phyloP scores from a whole-genome alignment of 768 basidiomycete species.

The Lactarius trivialis region DNA sequence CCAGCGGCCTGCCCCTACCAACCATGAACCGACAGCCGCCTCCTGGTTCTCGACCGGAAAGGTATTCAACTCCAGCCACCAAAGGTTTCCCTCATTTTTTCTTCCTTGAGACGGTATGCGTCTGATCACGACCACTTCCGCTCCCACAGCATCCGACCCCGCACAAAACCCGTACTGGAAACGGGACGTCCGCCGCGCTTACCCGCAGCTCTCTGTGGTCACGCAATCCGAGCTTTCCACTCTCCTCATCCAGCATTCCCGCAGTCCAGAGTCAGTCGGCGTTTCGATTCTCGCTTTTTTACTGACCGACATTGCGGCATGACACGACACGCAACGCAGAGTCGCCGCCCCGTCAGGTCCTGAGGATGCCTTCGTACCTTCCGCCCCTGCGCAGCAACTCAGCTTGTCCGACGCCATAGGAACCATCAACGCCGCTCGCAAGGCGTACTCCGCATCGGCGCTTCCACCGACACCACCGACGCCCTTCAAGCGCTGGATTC shows the following conservation, averaged over 20 bases:
- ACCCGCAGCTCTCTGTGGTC: slow-evolving; percentile 86
- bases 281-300: slow-evolving; percentile 13
- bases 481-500: slow-evolving; percentile 66
- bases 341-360: slow-evolving; percentile 46
- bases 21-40: slow-evolving; percentile 72
- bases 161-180: slow-evolving; percentile 95
- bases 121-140: slow-evolving; percentile 18
- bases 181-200: slow-evolving; percentile 86
- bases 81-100: slow-evolving; percentile 48
- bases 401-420: slow-evolving; percentile 71
- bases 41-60: slow-evolving; percentile 83
- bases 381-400: slow-evolving; percentile 37
- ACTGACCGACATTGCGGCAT: neutral
- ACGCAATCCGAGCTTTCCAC: slow-evolving; percentile 78
- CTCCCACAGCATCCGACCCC: slow-evolving; percentile 64
- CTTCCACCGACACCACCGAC: slow-evolving; percentile 72
- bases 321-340: slow-evolving; percentile 32
- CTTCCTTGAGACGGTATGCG: neutral
- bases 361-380: slow-evolving; percentile 40
- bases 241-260: slow-evolving; percentile 75
- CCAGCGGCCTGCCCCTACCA: slow-evolving; percentile 78
- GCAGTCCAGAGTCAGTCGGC: slow-evolving; percentile 43
- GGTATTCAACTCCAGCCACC: slow-evolving; percentile 81
- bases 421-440: slow-evolving; percentile 48
- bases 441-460: slow-evolving; percentile 53